Conservation (phyloP, 768 basidiomycete species). For the Tremella fuciformis region DNA sequence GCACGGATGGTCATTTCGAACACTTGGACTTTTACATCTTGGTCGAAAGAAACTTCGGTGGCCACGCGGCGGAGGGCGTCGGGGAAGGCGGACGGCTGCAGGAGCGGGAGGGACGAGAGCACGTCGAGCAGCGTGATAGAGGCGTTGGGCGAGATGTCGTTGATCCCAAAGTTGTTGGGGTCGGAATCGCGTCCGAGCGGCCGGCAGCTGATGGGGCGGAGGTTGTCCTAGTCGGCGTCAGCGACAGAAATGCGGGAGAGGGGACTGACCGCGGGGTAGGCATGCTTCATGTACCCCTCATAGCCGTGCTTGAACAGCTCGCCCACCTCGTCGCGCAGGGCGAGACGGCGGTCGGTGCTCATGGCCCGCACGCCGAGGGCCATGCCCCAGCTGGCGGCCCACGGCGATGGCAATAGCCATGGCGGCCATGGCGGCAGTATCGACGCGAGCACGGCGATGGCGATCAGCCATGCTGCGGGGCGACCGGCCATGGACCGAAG, state of each 20-base stretch:
- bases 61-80: conserved; percentile 79
- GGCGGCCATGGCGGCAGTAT: background rate
- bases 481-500: conserved; percentile 1
- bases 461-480: conserved; percentile 1
- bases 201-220: conserved; percentile 81
- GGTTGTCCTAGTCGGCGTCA: conserved; percentile 55
- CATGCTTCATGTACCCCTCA: conserved; percentile 79
- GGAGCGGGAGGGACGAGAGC: conserved; percentile 75
- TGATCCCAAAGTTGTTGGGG: conserved; percentile 68
- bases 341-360: too few species aligned
- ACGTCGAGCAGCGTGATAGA: conserved; percentile 61
- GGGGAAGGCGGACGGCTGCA: conserved; percentile 76
- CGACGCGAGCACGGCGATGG: conserved; percentile 2
- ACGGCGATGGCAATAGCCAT: background rate
- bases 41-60: conserved; percentile 80
- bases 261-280: conserved; percentile 37
- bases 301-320: conserved; percentile 87
- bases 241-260: conserved; percentile 3
- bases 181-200: conserved; percentile 27
- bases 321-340: background rate
- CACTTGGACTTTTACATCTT: conserved; percentile 93
- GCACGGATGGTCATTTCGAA: conserved; percentile 96
- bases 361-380: too few species aligned
- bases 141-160: conserved; percentile 94
- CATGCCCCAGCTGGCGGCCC: too few species aligned